phyloP scores from a whole-genome alignment of 2,329 filamentous ascomycete species.

The Clathrospora elynae region DNA sequence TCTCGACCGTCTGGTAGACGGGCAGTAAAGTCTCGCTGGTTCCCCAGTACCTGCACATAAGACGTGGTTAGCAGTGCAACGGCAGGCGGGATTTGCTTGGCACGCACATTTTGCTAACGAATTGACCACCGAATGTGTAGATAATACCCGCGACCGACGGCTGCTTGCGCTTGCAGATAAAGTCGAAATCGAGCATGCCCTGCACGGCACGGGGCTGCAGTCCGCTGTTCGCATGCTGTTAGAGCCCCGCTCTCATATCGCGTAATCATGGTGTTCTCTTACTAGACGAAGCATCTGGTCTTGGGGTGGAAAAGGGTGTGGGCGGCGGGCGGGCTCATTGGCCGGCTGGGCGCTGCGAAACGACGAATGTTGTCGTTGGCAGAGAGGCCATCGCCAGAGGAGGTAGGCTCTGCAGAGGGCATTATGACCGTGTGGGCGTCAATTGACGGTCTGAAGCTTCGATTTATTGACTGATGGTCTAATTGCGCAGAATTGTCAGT shows the following conservation, averaged over 20 bases:
- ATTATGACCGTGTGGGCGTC: conserved; percentile 47
- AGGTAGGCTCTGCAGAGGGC: conserved; percentile 50
- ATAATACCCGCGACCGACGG: conserved; percentile 99
- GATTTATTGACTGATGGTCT: conserved; percentile 9
- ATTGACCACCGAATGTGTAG: conserved; percentile 99
- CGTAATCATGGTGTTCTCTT: conserved; percentile 47
- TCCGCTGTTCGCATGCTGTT: conserved; percentile 61
- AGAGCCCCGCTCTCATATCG: conserved; percentile 18
- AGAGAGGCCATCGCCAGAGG: conserved; percentile 56
- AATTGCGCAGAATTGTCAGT: conserved; percentile 23
- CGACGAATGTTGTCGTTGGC: conserved; percentile 99
- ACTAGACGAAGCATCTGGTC: conserved; percentile 99
- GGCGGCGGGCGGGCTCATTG: conserved; percentile 82
- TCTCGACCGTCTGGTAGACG: conserved; percentile 92
- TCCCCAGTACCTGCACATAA: conserved; percentile 83
- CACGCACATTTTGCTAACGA: conserved; percentile 96
- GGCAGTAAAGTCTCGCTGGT: conserved; percentile 98
- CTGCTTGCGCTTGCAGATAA: conserved; percentile 98
- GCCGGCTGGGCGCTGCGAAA: conserved; percentile 90
- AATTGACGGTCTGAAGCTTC: conserved; percentile 18
- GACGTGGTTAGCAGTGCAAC: conserved; percentile 24
- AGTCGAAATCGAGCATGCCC: conserved; percentile 92
- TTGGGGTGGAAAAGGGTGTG: conserved; percentile 98
- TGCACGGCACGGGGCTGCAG: conserved; percentile 81
- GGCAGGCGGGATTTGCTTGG: conserved; percentile 25